Conservation (phyloP, 768 basidiomycete genomes). For the Xerocomellus intermedius region DNA sequence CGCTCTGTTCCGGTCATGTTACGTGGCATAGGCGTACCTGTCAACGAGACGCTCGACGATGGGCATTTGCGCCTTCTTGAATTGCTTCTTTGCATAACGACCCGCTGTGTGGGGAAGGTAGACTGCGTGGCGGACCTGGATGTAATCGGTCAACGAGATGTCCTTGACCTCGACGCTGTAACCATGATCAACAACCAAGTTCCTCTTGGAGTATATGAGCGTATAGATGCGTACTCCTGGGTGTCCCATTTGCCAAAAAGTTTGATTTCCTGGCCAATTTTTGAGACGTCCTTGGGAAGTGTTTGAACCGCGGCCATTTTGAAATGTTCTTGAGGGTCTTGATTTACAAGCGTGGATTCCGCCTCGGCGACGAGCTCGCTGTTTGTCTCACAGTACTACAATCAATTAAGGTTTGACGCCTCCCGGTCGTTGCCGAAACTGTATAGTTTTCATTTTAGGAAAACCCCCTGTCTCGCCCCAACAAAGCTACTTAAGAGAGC, state of each 20-base stretch:
- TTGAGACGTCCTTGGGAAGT: slow-evolving; percentile 81
- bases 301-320: slow-evolving; percentile 68
- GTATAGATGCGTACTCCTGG: slow-evolving; percentile 69
- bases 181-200: slow-evolving; percentile 16
- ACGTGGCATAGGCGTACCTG: slow-evolving; percentile 51
- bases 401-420: slow-evolving; percentile 26
- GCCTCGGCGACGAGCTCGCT: slow-evolving; percentile 25
- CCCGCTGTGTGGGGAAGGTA: slow-evolving; percentile 99
- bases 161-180: slow-evolving; percentile 96
- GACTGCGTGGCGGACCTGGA: slow-evolving; percentile 97
- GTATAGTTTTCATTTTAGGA: slow-evolving; percentile 23
- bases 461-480: background rate
- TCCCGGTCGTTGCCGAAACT: slow-evolving; percentile 28
- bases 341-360: slow-evolving; percentile 14
- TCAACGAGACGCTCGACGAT: slow-evolving; percentile 99
- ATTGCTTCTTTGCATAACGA: slow-evolving; percentile 99
- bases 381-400: slow-evolving; percentile 12
- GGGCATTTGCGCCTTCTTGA: slow-evolving; percentile 99
- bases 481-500: background rate
- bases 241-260: slow-evolving; percentile 99
- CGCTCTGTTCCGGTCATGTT: background rate
- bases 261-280: slow-evolving; percentile 83
- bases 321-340: slow-evolving; percentile 35
- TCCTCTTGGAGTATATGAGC: background rate
- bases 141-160: slow-evolving; percentile 98